Conservation (phyloP, 805 yeast species). For the Lipomyces spencermartinsiae region DNA sequence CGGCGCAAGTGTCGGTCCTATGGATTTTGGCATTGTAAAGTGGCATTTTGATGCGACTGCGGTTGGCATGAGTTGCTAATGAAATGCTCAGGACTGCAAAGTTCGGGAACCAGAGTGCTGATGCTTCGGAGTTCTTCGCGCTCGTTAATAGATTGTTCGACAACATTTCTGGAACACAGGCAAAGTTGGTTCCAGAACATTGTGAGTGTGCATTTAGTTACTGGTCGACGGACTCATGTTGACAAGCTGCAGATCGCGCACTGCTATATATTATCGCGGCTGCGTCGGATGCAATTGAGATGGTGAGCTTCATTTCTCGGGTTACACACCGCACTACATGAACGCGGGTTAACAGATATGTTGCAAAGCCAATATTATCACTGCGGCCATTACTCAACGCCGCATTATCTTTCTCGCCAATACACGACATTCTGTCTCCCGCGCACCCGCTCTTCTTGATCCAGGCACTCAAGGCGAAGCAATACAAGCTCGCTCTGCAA, state of each 20-base stretch:
- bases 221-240: not conserved
- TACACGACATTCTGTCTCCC: slow-evolving; percentile 27
- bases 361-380: slow-evolving; percentile 16
- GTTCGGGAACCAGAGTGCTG: not conserved
- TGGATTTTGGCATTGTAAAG: slow-evolving; percentile 34
- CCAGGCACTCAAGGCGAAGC: slow-evolving; percentile 20
- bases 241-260: slow-evolving; percentile 13
- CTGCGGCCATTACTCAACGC: slow-evolving; percentile 23
- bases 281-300: slow-evolving; percentile 10
- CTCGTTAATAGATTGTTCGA: slow-evolving; percentile 10
- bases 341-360: not conserved
- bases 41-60: not conserved
- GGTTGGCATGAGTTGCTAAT: not conserved
- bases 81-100: not conserved
- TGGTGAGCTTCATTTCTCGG: slow-evolving; percentile 5
- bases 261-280: slow-evolving; percentile 11
- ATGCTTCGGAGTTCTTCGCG: slow-evolving; percentile 12
- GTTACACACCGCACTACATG: not conserved
- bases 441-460: slow-evolving; percentile 29
- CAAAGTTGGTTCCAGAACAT: slow-evolving; percentile 20
- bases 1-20: slow-evolving; percentile 21
- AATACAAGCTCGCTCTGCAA: slow-evolving; percentile 12
- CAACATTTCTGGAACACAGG: slow-evolving; percentile 18
- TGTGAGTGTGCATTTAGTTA: slow-evolving; percentile 10
- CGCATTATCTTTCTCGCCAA: slow-evolving; percentile 24